Base-by-base conservation (phyloP, 345 rosid species). In the Camelina hispida region DNA sequence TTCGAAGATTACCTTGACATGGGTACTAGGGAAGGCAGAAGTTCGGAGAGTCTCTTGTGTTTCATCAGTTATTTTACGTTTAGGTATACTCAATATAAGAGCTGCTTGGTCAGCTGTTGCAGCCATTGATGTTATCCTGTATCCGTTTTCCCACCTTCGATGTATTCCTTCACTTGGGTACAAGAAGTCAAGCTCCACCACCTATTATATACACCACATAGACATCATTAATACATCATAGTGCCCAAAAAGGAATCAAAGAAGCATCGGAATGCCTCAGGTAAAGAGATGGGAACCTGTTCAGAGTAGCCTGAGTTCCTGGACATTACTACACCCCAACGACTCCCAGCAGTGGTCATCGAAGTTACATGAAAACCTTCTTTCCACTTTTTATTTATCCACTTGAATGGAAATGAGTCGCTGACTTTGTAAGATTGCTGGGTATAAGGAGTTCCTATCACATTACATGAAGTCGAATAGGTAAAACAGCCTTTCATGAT, bases 341-440 rank as follows among this genome's bases (percentile, higher is more conserved):
- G 90, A 80, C 84, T 88, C 53, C 96, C 96, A 12, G 98, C 93
- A 1, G 96, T 91, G 11, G 98, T 91, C 97, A 94, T 89, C 62
- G 98, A 91, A 3, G 98, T 94, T 69, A 94, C 97, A 69, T 91
- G 96, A 79, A 94, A 94, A 8, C 98, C 98, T 85, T 94, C 98
- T 82, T 94, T 94, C 96, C 98, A 94, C 83, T 94, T 94, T 81
- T 94, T 94, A 57, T 91, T 94, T 77, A 94, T 94, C 98, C 98
- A 94, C 74, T 91, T 94, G 81, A 88, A 94, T 55, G 98, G 98
- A 76, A 94, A 94, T 42, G 97, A 86, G 78, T 94, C 97, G 52
- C 98, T 94, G 60, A 94, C 98, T 91, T 93, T 93, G 85, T 94
- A 94, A 6, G 98, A 94, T 72, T 94, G 98, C 81, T 94, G 98